Conservation (phyloP, 495 filamentous ascomycete genomes). For the Hypoxylon subgilvum region DNA sequence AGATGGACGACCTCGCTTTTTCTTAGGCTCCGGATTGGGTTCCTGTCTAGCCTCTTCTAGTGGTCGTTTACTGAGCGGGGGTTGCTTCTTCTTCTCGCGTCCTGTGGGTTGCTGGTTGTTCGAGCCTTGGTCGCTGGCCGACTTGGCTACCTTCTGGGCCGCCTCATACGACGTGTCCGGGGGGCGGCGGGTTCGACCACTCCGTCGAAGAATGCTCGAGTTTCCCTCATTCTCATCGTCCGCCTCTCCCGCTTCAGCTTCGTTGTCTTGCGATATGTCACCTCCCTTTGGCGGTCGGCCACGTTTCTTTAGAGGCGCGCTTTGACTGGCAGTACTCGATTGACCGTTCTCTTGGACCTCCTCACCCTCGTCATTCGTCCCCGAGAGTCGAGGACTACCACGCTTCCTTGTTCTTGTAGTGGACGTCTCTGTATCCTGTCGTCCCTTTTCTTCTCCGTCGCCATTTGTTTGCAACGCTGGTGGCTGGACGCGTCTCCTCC, state of each 20-base stretch:
- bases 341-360: conserved; percentile 21
- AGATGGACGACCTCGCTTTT: conserved; percentile 34
- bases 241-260: conserved; percentile 27
- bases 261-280: conserved; percentile 5
- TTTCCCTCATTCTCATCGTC: conserved; percentile 40
- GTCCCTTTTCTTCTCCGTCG: background rate
- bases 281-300: conserved; percentile 24
- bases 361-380: conserved; percentile 17
- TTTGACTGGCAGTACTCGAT: conserved; percentile 1
- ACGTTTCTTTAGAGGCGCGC: conserved; percentile 26
- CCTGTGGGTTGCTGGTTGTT: conserved; percentile 6
- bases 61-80: background rate
- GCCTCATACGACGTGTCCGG: conserved; percentile 1
- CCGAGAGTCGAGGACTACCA: conserved; percentile 15
- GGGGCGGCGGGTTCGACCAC: conserved; percentile 28
- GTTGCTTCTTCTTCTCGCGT: conserved; percentile 17
- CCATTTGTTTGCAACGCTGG: background rate
- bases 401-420: conserved; percentile 9
- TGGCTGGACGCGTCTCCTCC: conserved; percentile 17
- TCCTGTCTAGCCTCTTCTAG: conserved; percentile 14
- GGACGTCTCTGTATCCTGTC: background rate
- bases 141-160: background rate
- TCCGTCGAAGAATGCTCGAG: conserved; percentile 36
- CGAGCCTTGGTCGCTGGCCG: conserved; percentile 1
- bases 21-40: conserved; percentile 12